Base-by-base conservation (phyloP, 2,329 filamentous ascomycete genomes). In the Huntiella decipiens region DNA sequence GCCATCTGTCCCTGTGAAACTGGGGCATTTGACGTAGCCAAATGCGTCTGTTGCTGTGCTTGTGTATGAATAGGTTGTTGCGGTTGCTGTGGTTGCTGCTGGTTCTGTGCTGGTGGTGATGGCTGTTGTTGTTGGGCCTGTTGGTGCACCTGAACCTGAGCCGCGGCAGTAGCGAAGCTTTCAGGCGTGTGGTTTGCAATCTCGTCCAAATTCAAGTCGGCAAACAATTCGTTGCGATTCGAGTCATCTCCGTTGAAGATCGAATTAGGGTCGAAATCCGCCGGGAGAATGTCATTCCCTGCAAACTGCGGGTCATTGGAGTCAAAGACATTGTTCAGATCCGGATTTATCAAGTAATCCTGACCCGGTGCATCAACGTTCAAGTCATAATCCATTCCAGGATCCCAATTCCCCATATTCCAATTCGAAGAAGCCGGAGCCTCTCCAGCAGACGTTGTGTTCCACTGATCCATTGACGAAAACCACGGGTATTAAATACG, bases 171-270 rank as follows among this genome's bases (percentile, higher is more conserved):
- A 7, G 44, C 37, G 36, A 46, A 46, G 37, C 38, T 36, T 16
- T 46, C 38, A 35, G 38, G 44, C n/a, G 40, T 32, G 11, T 43
- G 41, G 41, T 44, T 41, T 15, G 40, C 46, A 16, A 28, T 28
- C 10, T 45, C 36, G 13, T 49, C 43, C 22, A 28, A 28, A 33
- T n/a, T 38, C n/a, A 49, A 15, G 10, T 43, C 47, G 4, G 13
- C 28, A 16, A 43, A 19, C 33, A 49, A 34, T 19, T 28, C 43
- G 13, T 35, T 42, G 13, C 45, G 45, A 28, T 28, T 28, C 43
- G 12, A 28, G 38, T 49, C 43, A 19, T 49, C 43, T 19, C 42
- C 43, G 38, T 43, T 42, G 13, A 45, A 41, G 4, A 33, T 17
- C 22, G 22, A 28, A 28, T 28, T 28, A 13, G 47, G 34, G 22